phyloP scores from a whole-genome alignment of 768 basidiomycete genomes.

The Mycena venus region DNA sequence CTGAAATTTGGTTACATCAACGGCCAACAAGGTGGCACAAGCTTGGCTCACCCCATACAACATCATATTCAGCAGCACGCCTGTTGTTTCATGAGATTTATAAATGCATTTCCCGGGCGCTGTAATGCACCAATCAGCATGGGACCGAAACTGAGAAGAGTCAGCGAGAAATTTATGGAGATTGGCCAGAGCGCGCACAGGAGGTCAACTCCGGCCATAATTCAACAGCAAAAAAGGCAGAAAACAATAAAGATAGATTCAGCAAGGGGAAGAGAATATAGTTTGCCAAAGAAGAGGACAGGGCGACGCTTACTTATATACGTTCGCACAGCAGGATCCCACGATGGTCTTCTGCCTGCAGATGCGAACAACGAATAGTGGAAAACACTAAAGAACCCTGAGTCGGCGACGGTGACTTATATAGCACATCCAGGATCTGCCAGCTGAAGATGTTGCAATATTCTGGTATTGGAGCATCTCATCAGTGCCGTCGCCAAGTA shows the following conservation, averaged over 20 bases:
- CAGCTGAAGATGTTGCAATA: too few species aligned
- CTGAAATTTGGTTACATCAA: not conserved
- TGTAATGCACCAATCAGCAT: not conserved
- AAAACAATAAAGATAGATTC: not conserved
- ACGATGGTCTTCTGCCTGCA: not conserved
- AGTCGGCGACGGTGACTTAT: too few species aligned
- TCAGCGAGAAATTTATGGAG: not conserved
- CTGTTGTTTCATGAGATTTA: not conserved
- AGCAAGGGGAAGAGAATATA: not conserved
- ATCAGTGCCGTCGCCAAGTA: too few species aligned
- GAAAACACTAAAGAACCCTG: too few species aligned
- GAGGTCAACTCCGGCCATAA: slow-evolving; percentile 30
- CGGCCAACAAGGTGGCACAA: not conserved
- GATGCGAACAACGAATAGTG: too few species aligned
- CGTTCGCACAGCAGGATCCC: not conserved
- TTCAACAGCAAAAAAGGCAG: not conserved
- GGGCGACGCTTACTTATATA: not conserved
- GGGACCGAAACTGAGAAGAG: slow-evolving; percentile 7
- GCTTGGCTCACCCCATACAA: slow-evolving; percentile 21
- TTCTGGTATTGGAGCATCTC: too few species aligned
- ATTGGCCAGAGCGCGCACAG: slow-evolving; percentile 7
- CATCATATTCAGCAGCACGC: slow-evolving; percentile 20
- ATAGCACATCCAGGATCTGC: too few species aligned
- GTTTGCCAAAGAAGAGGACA: not conserved
- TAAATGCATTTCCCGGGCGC: not conserved